phyloP scores from a whole-genome alignment of 768 basidiomycete species.

The Agrocybe chaxingu region DNA sequence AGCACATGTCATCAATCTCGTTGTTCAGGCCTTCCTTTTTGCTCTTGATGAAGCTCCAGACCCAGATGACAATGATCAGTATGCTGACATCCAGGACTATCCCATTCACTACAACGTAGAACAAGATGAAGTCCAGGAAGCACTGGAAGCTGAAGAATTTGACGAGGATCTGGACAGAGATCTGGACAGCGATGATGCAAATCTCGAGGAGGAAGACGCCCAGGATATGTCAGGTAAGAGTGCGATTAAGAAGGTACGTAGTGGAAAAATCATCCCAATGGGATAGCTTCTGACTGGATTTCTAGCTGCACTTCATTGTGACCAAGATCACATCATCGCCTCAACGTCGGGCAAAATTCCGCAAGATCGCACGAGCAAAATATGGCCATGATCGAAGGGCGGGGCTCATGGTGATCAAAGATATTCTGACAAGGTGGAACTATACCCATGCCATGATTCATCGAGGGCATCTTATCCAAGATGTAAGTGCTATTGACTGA shows the following conservation, averaged over 20 bases:
- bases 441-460: constrained; percentile 32
- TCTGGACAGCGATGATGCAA: neutral
- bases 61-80: constrained; percentile 23
- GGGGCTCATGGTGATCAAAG: constrained; percentile 25
- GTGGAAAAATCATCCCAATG: neutral
- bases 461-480: constrained; percentile 17
- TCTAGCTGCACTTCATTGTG: constrained; percentile 25
- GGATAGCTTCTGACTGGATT: neutral
- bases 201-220: constrained; percentile 10
- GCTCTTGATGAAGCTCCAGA: constrained; percentile 20
- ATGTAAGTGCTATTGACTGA: constrained; percentile 17
- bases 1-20: constrained; percentile 32
- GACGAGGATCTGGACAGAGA: constrained; percentile 7
- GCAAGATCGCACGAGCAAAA: constrained; percentile 10
- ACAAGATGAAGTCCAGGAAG: constrained; percentile 17
- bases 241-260: constrained; percentile 14
- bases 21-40: constrained; percentile 29
- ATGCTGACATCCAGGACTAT: constrained; percentile 21
- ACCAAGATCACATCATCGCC: constrained; percentile 30
- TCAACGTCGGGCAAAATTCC: constrained; percentile 23
- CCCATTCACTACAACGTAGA: constrained; percentile 27
- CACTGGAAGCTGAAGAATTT: constrained; percentile 15
- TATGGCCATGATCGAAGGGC: constrained; percentile 9
- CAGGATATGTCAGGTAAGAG: constrained; percentile 8
- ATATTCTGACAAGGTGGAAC: constrained; percentile 32